Conservation (phyloP, 768 basidiomycete species). For the Leccinum subgranulosum region DNA sequence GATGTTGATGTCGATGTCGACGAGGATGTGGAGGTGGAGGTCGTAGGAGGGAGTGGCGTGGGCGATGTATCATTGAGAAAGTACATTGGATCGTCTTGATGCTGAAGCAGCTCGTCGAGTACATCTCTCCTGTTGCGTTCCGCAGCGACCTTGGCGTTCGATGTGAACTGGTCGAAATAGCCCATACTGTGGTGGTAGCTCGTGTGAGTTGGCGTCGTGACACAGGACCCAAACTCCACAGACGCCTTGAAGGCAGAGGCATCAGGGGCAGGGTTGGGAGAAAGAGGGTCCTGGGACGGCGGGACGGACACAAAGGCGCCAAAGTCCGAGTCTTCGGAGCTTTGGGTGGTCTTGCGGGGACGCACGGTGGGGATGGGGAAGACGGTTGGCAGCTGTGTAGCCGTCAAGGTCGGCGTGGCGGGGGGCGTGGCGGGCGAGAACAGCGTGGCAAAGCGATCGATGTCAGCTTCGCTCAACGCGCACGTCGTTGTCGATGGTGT, state of each 20-base stretch:
- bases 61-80: constrained; percentile 37
- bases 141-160: constrained; percentile 52
- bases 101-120: constrained; percentile 60
- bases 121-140: constrained; percentile 51
- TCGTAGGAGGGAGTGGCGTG: constrained; percentile 6
- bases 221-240: neutral
- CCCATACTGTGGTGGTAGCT: constrained; percentile 32
- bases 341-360: constrained; percentile 13
- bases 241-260: neutral
- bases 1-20: neutral
- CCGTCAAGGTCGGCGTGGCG: constrained; percentile 16
- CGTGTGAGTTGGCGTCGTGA: neutral
- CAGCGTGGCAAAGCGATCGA: constrained; percentile 41
- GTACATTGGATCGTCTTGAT: constrained; percentile 71
- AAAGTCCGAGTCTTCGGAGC: constrained; percentile 49
- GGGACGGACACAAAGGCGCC: constrained; percentile 61
- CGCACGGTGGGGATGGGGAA: neutral
- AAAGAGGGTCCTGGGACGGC: constrained; percentile 46
- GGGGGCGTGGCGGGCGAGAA: constrained; percentile 40
- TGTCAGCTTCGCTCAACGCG: constrained; percentile 25
- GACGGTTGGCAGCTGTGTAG: neutral
- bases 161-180: constrained; percentile 62
- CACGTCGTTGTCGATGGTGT: neutral
- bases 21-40: neutral
- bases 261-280: neutral